These are phyloP conservation scores for Fusarium brachygibbosum DNA, from an alignment of 2,329 filamentous ascomycete species.

Conservation along the genomic window DNA sequence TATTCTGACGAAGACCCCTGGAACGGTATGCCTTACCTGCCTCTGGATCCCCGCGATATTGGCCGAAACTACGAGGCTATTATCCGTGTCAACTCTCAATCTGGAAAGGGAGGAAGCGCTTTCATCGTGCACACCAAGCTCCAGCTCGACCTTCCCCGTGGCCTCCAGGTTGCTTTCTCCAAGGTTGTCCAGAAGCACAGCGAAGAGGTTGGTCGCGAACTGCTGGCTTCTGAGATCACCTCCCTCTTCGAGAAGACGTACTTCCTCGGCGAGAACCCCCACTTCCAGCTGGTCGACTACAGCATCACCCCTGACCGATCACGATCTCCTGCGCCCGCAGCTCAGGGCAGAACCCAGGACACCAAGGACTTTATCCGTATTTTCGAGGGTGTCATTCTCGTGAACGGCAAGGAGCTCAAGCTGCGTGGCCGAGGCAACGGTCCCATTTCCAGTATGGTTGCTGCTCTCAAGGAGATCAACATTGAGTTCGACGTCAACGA, in stretches of 20 bases:
- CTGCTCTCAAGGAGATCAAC: slow-evolving; percentile 81
- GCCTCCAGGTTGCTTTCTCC: slow-evolving; percentile 91
- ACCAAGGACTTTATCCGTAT: slow-evolving; percentile 83
- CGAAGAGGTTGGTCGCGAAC: slow-evolving; percentile 84
- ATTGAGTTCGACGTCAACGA: slow-evolving; percentile 92
- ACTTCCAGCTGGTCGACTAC: slow-evolving; percentile 92
- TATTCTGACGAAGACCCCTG: slow-evolving; percentile 76
- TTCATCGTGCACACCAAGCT: slow-evolving; percentile 94
- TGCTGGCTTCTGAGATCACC: slow-evolving; percentile 86
- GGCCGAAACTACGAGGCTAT: slow-evolving; percentile 98
- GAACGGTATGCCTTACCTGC: slow-evolving; percentile 87
- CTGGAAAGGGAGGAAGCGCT: slow-evolving; percentile 92
- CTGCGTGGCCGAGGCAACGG: slow-evolving; percentile 88
- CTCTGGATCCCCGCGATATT: slow-evolving; percentile 92
- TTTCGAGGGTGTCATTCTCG: slow-evolving; percentile 86
- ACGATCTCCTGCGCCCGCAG: slow-evolving; percentile 76
- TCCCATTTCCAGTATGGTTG: slow-evolving; percentile 88
- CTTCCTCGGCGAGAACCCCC: slow-evolving; percentile 84
- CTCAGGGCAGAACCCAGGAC: slow-evolving; percentile 78
- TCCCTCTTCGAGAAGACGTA: slow-evolving; percentile 91
- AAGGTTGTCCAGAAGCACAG: slow-evolving; percentile 86
- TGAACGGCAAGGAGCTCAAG: slow-evolving; percentile 83
- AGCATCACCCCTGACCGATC: slow-evolving; percentile 88
- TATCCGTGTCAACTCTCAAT: slow-evolving; percentile 97
- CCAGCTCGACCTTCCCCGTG: slow-evolving; percentile 91